Base-by-base conservation (phyloP, 2,329 filamentous ascomycete genomes). In the Fusarium concolor region DNA sequence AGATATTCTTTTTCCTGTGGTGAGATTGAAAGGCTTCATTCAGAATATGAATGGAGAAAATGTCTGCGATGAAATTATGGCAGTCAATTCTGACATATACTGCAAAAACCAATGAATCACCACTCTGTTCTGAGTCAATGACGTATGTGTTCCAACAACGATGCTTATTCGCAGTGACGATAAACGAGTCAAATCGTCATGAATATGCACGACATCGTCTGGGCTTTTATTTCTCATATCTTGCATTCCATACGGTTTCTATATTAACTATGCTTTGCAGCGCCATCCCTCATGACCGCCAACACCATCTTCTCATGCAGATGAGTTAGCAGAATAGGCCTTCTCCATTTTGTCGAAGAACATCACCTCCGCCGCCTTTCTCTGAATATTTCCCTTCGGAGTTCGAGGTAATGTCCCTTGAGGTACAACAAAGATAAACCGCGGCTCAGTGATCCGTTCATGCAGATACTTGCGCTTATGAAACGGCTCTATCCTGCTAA, bases 51-150 rank as follows among this genome's bases (percentile, higher is more conserved):
- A 3, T 26, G 8, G 33, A 37, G 2, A 2, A 15, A 37, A 20
- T 2, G 0, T 1, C 2, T 14, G 1, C 1, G 0, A 2, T 3
- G 1, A 24, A 17, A 38, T 6, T 3, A 6, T 45, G 17, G 6
- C 6, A 3, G 22, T 15, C 3, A 24, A n/a, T 14, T 17, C 18
- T 33, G 18, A 46, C n/a, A 65, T 65, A 65, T 64, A 64, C 8
- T 11, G 3, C 9, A 12, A 7, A 26, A 28, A 33, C 31, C 33
- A 2, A 64, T 64, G 61, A 64, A 64, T 64, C 61, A 64, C 52
- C 61, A 64, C 60, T 59, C 33, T 57, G 12, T 10, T 11, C 31
- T 12, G 7, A 59, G 28, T 64, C 61, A 59, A 64, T 64, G 61
- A 64, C 59, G 61, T 58, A 65, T 15, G 4, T 29, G 12, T 38